Percentiles rank a stretch among this genome's conserved stretches.
phyloP scores from a whole-genome alignment of 106 monocot species.

The Acanthochlamys bracteata region DNA sequence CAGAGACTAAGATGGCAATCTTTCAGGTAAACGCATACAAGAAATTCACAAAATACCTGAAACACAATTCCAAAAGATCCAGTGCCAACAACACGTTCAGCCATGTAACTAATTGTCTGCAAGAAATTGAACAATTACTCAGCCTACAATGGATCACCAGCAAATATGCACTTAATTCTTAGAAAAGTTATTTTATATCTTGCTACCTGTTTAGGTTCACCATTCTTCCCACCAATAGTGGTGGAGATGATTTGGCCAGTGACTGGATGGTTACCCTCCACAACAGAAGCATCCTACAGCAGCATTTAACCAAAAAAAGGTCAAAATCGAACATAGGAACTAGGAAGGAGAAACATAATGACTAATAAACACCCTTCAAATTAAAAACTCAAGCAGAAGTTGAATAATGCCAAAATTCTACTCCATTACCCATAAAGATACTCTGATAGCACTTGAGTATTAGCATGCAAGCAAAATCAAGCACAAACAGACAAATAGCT shows the following conservation, averaged over 20 bases:
- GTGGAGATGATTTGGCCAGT: constrained; percentile 86
- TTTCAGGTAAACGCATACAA: not conserved
- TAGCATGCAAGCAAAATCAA: too few relatives aligned
- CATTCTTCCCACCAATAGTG: constrained; percentile 77
- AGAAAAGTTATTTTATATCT: not conserved
- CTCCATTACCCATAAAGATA: too few relatives aligned
- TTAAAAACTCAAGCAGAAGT: too few relatives aligned
- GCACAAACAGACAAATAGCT: too few relatives aligned
- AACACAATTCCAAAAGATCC: constrained; percentile 95
- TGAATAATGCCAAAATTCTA: too few relatives aligned
- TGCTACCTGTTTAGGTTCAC: constrained; percentile 59
- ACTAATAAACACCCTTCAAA: too few relatives aligned
- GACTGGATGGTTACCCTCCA: constrained; percentile 51
- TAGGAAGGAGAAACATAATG: too few relatives aligned
- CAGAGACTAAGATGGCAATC: not conserved
- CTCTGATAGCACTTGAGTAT: too few relatives aligned
- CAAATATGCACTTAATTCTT: not conserved
- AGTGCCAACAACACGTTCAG: constrained; percentile 87
- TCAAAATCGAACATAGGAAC: not conserved
- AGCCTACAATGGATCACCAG: not conserved
- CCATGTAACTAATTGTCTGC: constrained; percentile 95
- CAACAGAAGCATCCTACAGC: constrained; percentile 25
- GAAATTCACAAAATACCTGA: constrained; percentile 35
- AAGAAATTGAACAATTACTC: not conserved
- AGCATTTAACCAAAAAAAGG: not conserved